These are phyloP conservation scores for Afroboletus lepidellus DNA, from an alignment of 1,284 basidiomycete genomes.

Conservation along the genomic window DNA sequence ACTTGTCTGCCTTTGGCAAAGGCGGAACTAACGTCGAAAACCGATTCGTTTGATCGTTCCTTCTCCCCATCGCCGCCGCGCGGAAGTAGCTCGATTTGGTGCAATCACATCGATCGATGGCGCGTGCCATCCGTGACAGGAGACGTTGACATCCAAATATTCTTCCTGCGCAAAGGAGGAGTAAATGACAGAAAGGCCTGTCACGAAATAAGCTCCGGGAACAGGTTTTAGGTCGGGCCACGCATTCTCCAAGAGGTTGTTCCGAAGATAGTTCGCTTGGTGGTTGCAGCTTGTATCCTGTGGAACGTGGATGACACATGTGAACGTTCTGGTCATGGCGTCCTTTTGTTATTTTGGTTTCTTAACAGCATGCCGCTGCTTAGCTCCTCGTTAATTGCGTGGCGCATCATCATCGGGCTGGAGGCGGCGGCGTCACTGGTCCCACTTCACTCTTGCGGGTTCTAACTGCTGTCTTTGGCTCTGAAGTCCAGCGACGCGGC, in stretches of 20 bases:
- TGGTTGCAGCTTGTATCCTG: conserved; percentile 6
- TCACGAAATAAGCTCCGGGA: conserved; percentile 6
- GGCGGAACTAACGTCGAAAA: conserved; percentile 9
- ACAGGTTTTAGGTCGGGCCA: background rate
- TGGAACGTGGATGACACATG: conserved; percentile 7
- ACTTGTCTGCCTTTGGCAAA: conserved; percentile 9
- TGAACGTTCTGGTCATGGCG: background rate
- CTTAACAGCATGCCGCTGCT: background rate
- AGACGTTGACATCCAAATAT: background rate
- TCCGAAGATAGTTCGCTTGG: conserved; percentile 8
- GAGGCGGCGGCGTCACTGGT: conserved; percentile 25
- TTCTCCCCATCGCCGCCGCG: conserved; percentile 17
- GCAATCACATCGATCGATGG: conserved; percentile 25
- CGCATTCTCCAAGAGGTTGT: background rate
- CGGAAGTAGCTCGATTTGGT: conserved; percentile 22
- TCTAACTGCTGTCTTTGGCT: background rate
- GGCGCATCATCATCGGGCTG: conserved; percentile 10
- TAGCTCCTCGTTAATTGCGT: background rate
- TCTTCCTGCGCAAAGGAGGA: background rate
- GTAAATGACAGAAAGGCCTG: background rate
- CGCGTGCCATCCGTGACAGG: conserved; percentile 14
- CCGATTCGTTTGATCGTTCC: conserved; percentile 20
- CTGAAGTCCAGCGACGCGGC: background rate
- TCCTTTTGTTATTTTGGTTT: background rate
- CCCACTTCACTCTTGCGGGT: background rate